Percentiles rank a stretch among this genome's conserved stretches.
Conservation (phyloP, 129 eudicot genomes). For the Centrapalus pauciflorus region DNA sequence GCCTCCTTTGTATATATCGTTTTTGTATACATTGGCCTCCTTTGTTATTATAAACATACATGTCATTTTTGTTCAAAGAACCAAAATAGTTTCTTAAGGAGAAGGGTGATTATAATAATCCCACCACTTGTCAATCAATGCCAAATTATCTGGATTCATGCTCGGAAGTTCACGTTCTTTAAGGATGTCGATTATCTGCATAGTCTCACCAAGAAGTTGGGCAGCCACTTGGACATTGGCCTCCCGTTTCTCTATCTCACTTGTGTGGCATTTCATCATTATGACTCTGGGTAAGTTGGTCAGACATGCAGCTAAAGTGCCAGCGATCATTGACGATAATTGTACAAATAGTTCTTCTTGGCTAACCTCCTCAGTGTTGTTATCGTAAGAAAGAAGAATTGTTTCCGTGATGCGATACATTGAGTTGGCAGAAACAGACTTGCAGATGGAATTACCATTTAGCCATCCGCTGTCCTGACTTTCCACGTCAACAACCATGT, state of each 20-base stretch:
- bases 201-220: constrained; percentile 35
- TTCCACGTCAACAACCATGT: background rate
- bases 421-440: constrained; percentile 33
- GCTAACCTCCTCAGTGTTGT: background rate
- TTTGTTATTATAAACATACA: no score
- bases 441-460: constrained; percentile 3
- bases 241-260: constrained; percentile 29
- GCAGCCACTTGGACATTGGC: constrained; percentile 24
- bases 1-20: background rate
- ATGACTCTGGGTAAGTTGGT: constrained; percentile 35
- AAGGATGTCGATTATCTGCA: constrained; percentile 8
- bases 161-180: constrained; percentile 11
- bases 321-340: constrained; percentile 24
- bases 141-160: constrained; percentile 8
- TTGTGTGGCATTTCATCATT: constrained; percentile 25
- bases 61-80: background rate
- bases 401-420: constrained; percentile 36
- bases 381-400: background rate
- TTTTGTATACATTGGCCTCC: background rate
- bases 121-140: constrained; percentile 31
- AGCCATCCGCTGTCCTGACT: background rate
- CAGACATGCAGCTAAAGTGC: constrained; percentile 30
- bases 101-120: background rate
- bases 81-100: background rate
- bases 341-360: constrained; percentile 12